phyloP scores from a whole-genome alignment of 1,139 yeast species.

The Pichia sp. region DNA sequence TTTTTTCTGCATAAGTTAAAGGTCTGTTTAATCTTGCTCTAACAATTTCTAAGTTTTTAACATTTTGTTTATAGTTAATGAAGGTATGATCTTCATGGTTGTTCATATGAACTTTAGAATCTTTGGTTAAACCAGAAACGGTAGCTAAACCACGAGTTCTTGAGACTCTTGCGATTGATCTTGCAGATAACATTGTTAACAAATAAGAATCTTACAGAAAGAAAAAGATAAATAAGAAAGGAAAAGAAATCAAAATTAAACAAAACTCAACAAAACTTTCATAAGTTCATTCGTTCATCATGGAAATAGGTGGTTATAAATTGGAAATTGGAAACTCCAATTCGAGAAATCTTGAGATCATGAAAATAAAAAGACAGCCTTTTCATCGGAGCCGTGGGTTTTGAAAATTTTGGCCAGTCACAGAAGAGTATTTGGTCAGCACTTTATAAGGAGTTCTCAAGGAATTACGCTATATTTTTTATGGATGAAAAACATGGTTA shows the following conservation, averaged over 20 bases:
- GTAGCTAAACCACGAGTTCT: constrained; percentile 70
- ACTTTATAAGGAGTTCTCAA: neutral
- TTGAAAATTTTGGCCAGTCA: neutral
- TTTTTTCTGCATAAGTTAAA: constrained; percentile 93
- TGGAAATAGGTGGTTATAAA: neutral
- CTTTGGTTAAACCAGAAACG: constrained; percentile 64
- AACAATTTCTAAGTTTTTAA: constrained; percentile 83
- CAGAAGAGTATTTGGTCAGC: neutral
- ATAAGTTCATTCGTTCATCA: neutral
- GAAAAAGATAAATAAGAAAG: neutral
- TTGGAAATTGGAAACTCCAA: neutral
- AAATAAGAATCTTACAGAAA: neutral
- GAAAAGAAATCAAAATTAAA: neutral
- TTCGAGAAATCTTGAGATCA: neutral
- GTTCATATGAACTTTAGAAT: constrained; percentile 90
- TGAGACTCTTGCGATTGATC: constrained; percentile 24
- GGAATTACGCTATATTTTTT: neutral
- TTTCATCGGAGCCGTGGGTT: neutral
- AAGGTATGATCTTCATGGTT: constrained; percentile 82
- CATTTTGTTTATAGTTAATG: constrained; percentile 68
- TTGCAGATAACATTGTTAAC: constrained; percentile 26
- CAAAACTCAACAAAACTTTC: neutral
- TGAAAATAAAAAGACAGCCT: neutral
- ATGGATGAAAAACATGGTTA: neutral
- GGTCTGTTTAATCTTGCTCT: constrained; percentile 87